phyloP scores from a whole-genome alignment of 129 eudicot genomes.

The Flaveria trinervia region DNA sequence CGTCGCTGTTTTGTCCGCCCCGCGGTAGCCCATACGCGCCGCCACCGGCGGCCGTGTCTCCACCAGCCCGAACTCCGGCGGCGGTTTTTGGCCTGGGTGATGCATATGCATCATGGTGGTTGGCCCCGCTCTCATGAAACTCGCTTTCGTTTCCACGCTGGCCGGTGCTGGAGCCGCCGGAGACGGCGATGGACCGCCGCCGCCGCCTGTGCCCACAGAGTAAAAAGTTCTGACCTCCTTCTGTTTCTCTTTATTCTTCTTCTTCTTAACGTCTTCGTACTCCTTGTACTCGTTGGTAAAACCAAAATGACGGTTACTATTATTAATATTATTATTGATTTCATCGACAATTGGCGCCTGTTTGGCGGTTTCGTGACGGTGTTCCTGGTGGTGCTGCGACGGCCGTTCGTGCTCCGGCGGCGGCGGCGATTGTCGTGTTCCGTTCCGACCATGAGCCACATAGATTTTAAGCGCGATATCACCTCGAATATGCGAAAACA shows the following conservation, averaged over 20 bases:
- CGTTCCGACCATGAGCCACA: constrained; percentile 27
- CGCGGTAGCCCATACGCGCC: constrained; percentile 75
- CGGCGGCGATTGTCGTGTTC: constrained; percentile 18
- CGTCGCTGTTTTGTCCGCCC: constrained; percentile 70
- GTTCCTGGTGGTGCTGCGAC: constrained; percentile 23
- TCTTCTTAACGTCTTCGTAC: constrained; percentile 40
- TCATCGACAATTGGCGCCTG: constrained; percentile 32
- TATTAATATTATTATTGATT: constrained; percentile 14
- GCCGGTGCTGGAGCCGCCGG: constrained; percentile 35
- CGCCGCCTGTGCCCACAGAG: constrained; percentile 53
- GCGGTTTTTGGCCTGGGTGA: constrained; percentile 53
- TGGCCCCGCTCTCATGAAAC: constrained; percentile 46
- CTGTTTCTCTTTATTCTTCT: constrained; percentile 58
- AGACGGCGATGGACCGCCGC: not conserved
- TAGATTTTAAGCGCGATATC: constrained; percentile 66
- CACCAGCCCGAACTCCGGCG: constrained; percentile 71
- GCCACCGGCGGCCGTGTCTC: constrained; percentile 96
- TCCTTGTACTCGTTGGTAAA: constrained; percentile 41
- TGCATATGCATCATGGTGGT: constrained; percentile 68
- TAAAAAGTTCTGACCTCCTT: constrained; percentile 67
- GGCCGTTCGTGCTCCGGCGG: constrained; percentile 13
- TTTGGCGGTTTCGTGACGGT: constrained; percentile 12
- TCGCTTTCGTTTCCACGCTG: constrained; percentile 33
- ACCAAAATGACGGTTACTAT: constrained; percentile 7
- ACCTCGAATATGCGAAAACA: constrained; percentile 77